Conservation (phyloP, 306 rosid species). For the Lathyrus oleraceus region DNA sequence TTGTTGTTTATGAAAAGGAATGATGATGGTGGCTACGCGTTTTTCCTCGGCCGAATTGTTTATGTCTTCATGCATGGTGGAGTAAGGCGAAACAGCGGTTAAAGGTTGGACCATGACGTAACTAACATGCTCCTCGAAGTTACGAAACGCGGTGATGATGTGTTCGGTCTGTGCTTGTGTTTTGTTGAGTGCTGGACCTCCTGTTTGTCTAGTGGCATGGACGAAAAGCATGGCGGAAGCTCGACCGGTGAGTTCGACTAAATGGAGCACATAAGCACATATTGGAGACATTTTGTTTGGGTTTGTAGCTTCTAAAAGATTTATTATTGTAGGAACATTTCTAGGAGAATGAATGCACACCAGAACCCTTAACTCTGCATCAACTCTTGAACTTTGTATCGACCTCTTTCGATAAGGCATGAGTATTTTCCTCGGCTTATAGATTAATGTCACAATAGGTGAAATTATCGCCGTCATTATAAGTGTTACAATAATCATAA, state of each 20-base stretch:
- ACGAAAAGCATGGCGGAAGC: conserved; percentile 93
- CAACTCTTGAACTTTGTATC: conserved; percentile 57
- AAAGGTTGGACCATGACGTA: conserved; percentile 59
- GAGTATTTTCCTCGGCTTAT: conserved; percentile 63
- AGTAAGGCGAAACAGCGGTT: conserved; percentile 71
- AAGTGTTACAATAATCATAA: conserved; percentile 65
- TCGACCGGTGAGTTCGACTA: conserved; percentile 87
- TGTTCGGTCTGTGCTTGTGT: conserved; percentile 84
- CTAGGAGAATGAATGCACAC: conserved; percentile 73
- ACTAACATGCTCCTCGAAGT: conserved; percentile 61
- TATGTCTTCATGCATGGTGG: conserved; percentile 88
- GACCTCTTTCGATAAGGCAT: conserved; percentile 64
- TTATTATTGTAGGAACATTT: conserved; percentile 81
- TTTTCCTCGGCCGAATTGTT: conserved; percentile 74
- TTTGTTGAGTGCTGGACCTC: conserved; percentile 59
- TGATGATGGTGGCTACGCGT: conserved; percentile 63
- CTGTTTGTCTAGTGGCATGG: conserved; percentile 55
- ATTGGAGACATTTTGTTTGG: conserved; percentile 73
- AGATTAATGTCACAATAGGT: conserved; percentile 59
- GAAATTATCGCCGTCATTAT: conserved; percentile 66
- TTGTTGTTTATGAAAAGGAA: conserved; percentile 91
- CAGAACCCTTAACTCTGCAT: conserved; percentile 59
- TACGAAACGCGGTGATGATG: conserved; percentile 67
- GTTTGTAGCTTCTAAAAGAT: conserved; percentile 74
- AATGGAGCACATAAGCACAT: conserved; percentile 61